A percentile compares a stretch with the other conserved stretches of the same genome.
These are phyloP conservation scores for Licmophora abbreviata DNA, from an alignment of 108 stramenopile species.

Conservation along the genomic window DNA sequence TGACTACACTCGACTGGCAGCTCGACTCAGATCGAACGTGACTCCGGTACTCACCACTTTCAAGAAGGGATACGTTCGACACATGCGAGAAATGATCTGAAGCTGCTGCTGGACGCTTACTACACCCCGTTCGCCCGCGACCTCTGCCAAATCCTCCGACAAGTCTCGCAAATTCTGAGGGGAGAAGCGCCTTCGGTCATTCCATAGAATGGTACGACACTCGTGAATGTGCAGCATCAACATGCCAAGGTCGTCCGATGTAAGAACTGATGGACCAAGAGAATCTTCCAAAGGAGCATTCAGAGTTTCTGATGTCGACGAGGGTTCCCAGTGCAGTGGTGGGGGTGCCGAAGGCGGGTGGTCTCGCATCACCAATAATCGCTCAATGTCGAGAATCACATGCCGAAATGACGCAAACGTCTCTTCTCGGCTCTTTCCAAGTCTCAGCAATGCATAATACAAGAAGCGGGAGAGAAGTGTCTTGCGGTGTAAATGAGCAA, in stretches of 20 bases:
- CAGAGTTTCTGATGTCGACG: neutral
- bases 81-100: slow-evolving; percentile 71
- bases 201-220: slow-evolving; percentile 69
- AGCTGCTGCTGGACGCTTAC: slow-evolving; percentile 80
- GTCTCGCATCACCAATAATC: slow-evolving; percentile 80
- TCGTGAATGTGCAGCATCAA: slow-evolving; percentile 85
- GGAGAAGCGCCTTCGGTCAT: slow-evolving; percentile 58
- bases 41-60: slow-evolving; percentile 35
- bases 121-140: slow-evolving; percentile 81
- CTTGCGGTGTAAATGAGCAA: slow-evolving; percentile 43
- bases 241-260: slow-evolving; percentile 82
- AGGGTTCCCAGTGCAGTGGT: slow-evolving; percentile 10
- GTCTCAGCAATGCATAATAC: slow-evolving; percentile 58
- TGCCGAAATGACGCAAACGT: slow-evolving; percentile 64
- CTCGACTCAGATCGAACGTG: slow-evolving; percentile 5
- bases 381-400: slow-evolving; percentile 75
- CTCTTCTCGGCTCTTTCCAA: slow-evolving; percentile 68
- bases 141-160: slow-evolving; percentile 78
- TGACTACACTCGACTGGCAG: neutral
- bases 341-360: slow-evolving; percentile 53
- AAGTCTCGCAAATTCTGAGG: slow-evolving; percentile 49
- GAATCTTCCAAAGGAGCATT: slow-evolving; percentile 7
- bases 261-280: slow-evolving; percentile 14
- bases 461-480: slow-evolving; percentile 39
- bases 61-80: slow-evolving; percentile 80